Conservation (phyloP, 768 basidiomycete species). For the Xerocomus spinulosus region DNA sequence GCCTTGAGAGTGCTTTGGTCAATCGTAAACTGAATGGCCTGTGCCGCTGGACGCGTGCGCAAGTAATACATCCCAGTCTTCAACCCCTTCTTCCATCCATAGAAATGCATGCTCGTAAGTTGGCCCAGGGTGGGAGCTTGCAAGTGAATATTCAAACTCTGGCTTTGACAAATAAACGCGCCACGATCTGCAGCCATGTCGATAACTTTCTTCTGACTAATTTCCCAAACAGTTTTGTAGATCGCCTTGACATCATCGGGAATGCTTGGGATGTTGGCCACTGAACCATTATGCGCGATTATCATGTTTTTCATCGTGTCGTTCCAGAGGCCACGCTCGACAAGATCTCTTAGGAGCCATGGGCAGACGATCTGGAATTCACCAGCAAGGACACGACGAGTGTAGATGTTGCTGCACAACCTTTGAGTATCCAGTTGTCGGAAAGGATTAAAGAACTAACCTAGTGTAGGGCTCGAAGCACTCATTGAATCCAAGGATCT, state of each 20-base stretch:
- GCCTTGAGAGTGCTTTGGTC: constrained; percentile 75
- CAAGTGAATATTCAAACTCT: constrained; percentile 91
- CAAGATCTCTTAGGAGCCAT: constrained; percentile 97
- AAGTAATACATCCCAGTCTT: constrained; percentile 99
- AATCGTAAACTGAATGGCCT: constrained; percentile 97
- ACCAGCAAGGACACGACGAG: constrained; percentile 96
- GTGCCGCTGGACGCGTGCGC: constrained; percentile 88
- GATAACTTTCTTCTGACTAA: constrained; percentile 96
- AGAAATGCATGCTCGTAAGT: constrained; percentile 95
- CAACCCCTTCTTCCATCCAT: constrained; percentile 99
- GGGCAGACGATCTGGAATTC: constrained; percentile 99
- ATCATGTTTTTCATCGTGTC: constrained; percentile 99
- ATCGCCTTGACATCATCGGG: constrained; percentile 92
- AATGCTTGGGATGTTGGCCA: constrained; percentile 84
- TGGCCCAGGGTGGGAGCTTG: constrained; percentile 87
- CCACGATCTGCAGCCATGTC: constrained; percentile 99
- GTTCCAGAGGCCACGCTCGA: constrained; percentile 92
- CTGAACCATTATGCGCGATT: constrained; percentile 90
- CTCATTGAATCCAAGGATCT: constrained; percentile 97
- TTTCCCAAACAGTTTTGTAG: constrained; percentile 99
- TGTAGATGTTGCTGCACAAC: constrained; percentile 86
- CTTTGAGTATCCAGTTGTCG: constrained; percentile 5
- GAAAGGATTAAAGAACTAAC: constrained; percentile 34
- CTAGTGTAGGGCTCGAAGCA: constrained; percentile 99
- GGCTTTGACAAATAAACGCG: constrained; percentile 95